A percentile compares a stretch with the other conserved stretches of the same genome.
These are phyloP conservation scores for Fraxinus cuspidata DNA, from an alignment of 257 asterid genomes.

Conservation along the genomic window DNA sequence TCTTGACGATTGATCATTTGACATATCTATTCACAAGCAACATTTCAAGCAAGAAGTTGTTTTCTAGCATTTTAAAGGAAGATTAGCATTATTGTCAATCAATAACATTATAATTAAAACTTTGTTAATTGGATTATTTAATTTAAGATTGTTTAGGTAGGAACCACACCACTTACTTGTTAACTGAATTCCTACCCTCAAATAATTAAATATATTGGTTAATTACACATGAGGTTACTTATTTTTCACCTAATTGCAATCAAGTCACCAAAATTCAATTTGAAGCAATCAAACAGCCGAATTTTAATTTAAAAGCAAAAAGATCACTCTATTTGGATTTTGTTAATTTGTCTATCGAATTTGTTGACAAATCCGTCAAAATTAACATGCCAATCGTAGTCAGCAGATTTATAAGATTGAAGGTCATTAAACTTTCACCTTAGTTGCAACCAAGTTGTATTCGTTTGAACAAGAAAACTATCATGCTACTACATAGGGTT, in stretches of 20 bases:
- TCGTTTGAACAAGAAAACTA: too few species aligned
- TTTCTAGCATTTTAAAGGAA: not conserved
- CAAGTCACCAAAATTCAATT: not conserved
- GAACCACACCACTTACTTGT: not conserved
- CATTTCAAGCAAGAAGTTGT: not conserved
- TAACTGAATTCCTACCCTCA: not conserved
- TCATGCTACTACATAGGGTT: too few species aligned
- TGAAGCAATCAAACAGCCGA: not conserved
- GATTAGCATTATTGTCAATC: not conserved
- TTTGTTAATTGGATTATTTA: too few species aligned
- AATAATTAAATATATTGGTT: too few species aligned
- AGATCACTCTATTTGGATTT: too few species aligned
- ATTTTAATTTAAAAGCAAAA: not conserved
- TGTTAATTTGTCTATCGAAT: too few species aligned
- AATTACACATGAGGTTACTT: not conserved
- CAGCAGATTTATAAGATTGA: too few species aligned
- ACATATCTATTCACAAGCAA: not conserved
- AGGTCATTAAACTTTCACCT: too few species aligned
- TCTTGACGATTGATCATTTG: not conserved
- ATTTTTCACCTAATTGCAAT: not conserved
- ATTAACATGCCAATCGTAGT: too few species aligned
- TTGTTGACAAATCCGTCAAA: too few species aligned
- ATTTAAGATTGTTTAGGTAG: not conserved
- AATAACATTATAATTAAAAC: too few species aligned
- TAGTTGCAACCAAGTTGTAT: too few species aligned